phyloP scores from a whole-genome alignment of 805 yeast species.

The Kockiozyma suomiensis region DNA sequence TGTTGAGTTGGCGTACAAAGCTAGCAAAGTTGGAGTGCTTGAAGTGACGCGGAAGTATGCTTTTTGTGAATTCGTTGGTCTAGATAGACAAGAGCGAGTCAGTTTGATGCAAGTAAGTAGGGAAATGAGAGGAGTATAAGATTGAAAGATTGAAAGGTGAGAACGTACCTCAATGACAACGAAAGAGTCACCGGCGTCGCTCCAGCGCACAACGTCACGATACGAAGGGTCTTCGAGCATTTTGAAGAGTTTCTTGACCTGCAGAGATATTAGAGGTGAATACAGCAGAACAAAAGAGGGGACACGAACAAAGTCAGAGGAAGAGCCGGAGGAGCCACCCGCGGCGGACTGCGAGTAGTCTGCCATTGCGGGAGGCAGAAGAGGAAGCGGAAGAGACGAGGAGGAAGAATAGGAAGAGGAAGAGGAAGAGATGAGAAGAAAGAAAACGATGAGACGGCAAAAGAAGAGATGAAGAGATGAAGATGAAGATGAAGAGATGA shows the following conservation, averaged over 20 bases:
- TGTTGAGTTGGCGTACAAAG: conserved; percentile 92
- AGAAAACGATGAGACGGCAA: not conserved
- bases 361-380: conserved; percentile 15
- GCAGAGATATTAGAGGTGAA: not conserved
- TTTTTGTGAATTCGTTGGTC: conserved; percentile 85
- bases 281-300: not conserved
- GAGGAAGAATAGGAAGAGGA: not conserved
- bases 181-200: conserved; percentile 79
- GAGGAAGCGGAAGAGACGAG: not conserved
- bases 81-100: conserved; percentile 9
- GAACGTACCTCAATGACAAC: conserved; percentile 67
- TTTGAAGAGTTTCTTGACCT: conserved; percentile 48
- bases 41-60: conserved; percentile 87
- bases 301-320: conserved; percentile 34
- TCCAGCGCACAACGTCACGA: conserved; percentile 80
- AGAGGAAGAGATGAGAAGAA: not conserved
- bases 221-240: conserved; percentile 86
- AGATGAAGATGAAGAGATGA: not conserved
- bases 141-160: not conserved
- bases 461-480: no score
- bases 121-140: not conserved
- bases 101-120: not conserved
- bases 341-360: conserved; percentile 20
- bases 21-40: conserved; percentile 94
- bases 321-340: conserved; percentile 31